Evolutionary conservation across 352 stramenopile species (phyloP), one percentile per base, ranked within the genome.

Genomic region (Phytophthora uliginosa): DNA sequence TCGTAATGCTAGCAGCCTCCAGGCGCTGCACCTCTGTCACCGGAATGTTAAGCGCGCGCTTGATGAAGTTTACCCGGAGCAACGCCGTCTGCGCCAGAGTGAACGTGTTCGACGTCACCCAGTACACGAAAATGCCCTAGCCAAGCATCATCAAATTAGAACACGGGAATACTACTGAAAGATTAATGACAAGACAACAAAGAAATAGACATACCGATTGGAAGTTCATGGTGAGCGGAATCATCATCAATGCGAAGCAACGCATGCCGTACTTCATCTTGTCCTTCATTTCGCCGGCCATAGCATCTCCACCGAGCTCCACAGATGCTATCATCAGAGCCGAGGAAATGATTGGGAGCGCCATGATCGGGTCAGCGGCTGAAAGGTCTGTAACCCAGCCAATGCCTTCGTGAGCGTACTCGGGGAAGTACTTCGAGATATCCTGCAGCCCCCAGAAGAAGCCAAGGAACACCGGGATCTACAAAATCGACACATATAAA

Each of bases 321-420:
- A 96, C 81, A 1, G 84, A 93, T 7, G 86, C 84, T 33, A 94
- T 52, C 84, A 96, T 94, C 54, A 95, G 71, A 65, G 82, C 85
- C 38, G 90, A 90, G 38, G 88, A 95, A 64, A 95, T 84, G 9
- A 96, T 71, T 1, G 92, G 92, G n/a, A 97, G 73, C 6, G 83
- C 82, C 61, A 92, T 87, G 24, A 77, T 90, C 31, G 89, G 84
- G 64, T 97, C 92, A 7, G 88, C 73, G 17, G 69, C 76, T 15
- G 85, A 94, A n/a, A 97, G 79, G 59, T 97, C 90, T 1, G 73
- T 51, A 65, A 97, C 85, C 92, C 92, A 97, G 40, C 88, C 86
- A 38, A 91, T 67, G n/a, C 92, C 92, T 18, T 90, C 89, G 8
- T 86, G 82, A 13, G 76, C 55, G 58, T 95, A 96, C 42, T 91